Evolutionary conservation across 2,329 filamentous ascomycete species (phyloP), one percentile per base, ranked within the genome.

Genomic region (Whalleya microplaca): DNA sequence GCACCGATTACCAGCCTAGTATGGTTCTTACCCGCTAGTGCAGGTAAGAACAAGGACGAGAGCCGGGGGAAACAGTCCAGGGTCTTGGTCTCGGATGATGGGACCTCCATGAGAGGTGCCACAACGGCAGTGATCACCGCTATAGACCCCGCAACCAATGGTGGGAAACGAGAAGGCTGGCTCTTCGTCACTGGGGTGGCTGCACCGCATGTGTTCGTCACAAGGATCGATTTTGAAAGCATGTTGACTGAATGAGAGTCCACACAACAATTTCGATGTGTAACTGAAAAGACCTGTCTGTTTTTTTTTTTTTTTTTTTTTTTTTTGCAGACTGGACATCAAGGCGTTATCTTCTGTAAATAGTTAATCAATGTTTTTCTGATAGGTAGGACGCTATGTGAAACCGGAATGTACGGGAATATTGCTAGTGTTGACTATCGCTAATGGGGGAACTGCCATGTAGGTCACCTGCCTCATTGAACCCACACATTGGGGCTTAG

Each of bases 41-140:
- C 55, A 23, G 52, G 62, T 12, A 47, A 55, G 48, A 32, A 53
- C 27, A 56, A 53, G 44, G 50, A 21, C 5, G 42, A 29, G 20
- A 32, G 43, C 1, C 83, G 78, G 77, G 72, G 78, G 48, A 77
- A 73, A 19, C 72, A 68, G n/a, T 46, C 44, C 2, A 62, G 21
- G 37, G 48, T 84, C 2, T 45, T 88, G 0, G 86, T 87, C 55
- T 76, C 83, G 44, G 85, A 87, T 58, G 83, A 87, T 48, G 82
- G 84, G 1, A 71, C 66, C 0, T 72, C 72, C 16, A 71, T 87
- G 21, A 73, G 83, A 10, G 77, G 74, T 5, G 77, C 76, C 0
- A 85, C 81, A 53, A 73, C 77, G 0, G 81, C 81, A 0, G 76
- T 85, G 0, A 55, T 87, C 43, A 75, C 87, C 1, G 76, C 78